A percentile compares a stretch with the other conserved stretches of the same genome.
Evolutionary conservation across 352 stramenopile genomes (phyloP).

Genomic region (Pythium aphanidermatum): DNA sequence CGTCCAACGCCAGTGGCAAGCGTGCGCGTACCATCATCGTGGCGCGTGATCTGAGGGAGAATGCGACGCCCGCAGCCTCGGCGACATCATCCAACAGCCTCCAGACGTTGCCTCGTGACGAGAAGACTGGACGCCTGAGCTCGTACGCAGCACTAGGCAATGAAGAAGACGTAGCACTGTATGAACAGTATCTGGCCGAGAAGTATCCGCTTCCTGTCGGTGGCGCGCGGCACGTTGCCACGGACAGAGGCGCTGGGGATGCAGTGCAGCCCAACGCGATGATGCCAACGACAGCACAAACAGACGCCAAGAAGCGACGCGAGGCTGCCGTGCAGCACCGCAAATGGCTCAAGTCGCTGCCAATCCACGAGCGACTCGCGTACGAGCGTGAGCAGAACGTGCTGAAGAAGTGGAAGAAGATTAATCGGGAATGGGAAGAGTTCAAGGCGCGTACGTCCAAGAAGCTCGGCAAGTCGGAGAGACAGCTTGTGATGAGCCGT

Average conservation of each 20-base stretch:
- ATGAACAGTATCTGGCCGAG: conserved; percentile 49
- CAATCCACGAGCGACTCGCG: conserved; percentile 62
- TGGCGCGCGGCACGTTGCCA: neutral
- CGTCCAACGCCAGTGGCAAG: conserved; percentile 30
- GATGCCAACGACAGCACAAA: conserved; percentile 13
- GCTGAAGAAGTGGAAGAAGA: conserved; percentile 59
- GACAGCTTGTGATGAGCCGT: conserved; percentile 82
- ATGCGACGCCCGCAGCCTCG: conserved; percentile 2
- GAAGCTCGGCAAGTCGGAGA: conserved; percentile 52
- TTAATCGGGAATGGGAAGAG: conserved; percentile 61
- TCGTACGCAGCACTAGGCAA: conserved; percentile 60
- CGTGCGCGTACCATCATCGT: conserved; percentile 50
- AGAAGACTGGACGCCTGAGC: conserved; percentile 33
- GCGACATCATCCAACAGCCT: neutral
- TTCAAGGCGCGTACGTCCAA: conserved; percentile 59
- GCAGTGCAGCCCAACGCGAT: too few relatives aligned
- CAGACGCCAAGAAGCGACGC: conserved; percentile 34
- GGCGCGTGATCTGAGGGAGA: conserved; percentile 29
- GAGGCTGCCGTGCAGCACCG: conserved; percentile 41
- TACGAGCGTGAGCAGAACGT: conserved; percentile 66
- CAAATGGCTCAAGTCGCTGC: conserved; percentile 60
- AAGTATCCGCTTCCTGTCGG: conserved; percentile 14
- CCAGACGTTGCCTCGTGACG: conserved; percentile 12
- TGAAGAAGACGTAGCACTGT: conserved; percentile 47
- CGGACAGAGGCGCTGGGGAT: neutral